Evolutionary conservation across 192 early-diverging fungal species (phyloP).

Genomic region (Diversispora eburnea): DNA sequence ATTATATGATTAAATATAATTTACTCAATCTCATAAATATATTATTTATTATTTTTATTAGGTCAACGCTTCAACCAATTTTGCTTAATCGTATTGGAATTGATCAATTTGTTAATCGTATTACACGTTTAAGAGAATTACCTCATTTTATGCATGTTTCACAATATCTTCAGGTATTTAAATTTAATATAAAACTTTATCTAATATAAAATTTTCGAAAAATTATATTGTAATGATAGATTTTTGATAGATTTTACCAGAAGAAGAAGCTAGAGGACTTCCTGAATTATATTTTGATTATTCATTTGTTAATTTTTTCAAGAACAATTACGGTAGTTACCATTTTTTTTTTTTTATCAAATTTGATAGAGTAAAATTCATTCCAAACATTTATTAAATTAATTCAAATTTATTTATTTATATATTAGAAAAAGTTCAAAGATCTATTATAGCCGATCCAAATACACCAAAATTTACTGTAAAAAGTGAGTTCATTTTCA

Average conservation of each 20-base stretch:
- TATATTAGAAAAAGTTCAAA: constrained; percentile 37
- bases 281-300: constrained; percentile 78
- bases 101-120: constrained; percentile 80
- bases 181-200: not conserved
- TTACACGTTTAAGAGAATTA: constrained; percentile 82
- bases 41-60: constrained; percentile 19
- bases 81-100: constrained; percentile 80
- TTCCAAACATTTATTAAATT: constrained; percentile 30
- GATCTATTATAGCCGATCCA: constrained; percentile 41
- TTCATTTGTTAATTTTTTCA: constrained; percentile 82
- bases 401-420: constrained; percentile 6
- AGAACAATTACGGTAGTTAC: constrained; percentile 66
- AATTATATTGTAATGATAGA: not conserved
- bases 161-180: constrained; percentile 51
- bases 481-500: not conserved
- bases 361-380: constrained; percentile 33
- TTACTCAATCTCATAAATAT: too few relatives aligned
- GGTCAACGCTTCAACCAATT: constrained; percentile 76
- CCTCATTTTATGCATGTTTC: constrained; percentile 74
- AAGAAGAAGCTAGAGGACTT: constrained; percentile 57
- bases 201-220: not conserved
- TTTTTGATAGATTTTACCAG: constrained; percentile 45
- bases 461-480: constrained; percentile 1
- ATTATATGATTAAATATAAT: too few relatives aligned
- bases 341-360: too few relatives aligned